A percentile compares a stretch with the other conserved stretches of the same genome.
Evolutionary conservation across 257 asterid genomes (phyloP).

Genomic region (Nicotiana benthamiana): DNA sequence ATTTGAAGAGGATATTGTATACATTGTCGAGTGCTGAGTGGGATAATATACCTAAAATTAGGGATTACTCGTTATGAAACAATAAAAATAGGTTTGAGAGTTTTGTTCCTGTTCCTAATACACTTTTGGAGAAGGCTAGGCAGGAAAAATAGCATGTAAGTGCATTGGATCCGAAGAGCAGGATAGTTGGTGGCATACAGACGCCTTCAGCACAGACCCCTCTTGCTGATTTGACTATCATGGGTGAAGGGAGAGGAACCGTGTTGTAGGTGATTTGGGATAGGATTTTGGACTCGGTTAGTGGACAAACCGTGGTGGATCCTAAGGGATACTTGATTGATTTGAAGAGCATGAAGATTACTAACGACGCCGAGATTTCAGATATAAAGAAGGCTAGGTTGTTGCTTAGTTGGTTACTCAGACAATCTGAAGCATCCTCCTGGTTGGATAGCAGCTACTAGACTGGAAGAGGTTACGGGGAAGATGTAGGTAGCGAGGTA

Average conservation of each 20-base stretch:
- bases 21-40: constrained; percentile 60
- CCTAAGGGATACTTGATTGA: constrained; percentile 96
- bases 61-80: constrained; percentile 71
- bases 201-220: constrained; percentile 91
- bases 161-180: constrained; percentile 80
- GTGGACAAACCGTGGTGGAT: constrained; percentile 87
- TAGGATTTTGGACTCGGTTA: constrained; percentile 72
- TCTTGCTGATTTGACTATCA: constrained; percentile 87
- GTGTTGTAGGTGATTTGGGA: constrained; percentile 79
- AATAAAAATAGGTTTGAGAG: constrained; percentile 92
- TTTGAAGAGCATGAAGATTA: constrained; percentile 86
- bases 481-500: constrained; percentile 62
- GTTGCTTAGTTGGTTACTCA: constrained; percentile 70
- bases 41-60: constrained; percentile 87
- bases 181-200: constrained; percentile 76
- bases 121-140: constrained; percentile 85
- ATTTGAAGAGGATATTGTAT: constrained; percentile 68
- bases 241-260: constrained; percentile 96
- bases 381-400: constrained; percentile 90
- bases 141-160: constrained; percentile 88
- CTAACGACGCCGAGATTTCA: constrained; percentile 87
- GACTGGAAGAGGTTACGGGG: constrained; percentile 95
- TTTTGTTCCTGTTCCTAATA: constrained; percentile 83
- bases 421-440: constrained; percentile 90
- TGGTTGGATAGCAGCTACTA: constrained; percentile 97